Base-by-base conservation (phyloP, 306 rosid species). In the Acmispon strigosus region DNA sequence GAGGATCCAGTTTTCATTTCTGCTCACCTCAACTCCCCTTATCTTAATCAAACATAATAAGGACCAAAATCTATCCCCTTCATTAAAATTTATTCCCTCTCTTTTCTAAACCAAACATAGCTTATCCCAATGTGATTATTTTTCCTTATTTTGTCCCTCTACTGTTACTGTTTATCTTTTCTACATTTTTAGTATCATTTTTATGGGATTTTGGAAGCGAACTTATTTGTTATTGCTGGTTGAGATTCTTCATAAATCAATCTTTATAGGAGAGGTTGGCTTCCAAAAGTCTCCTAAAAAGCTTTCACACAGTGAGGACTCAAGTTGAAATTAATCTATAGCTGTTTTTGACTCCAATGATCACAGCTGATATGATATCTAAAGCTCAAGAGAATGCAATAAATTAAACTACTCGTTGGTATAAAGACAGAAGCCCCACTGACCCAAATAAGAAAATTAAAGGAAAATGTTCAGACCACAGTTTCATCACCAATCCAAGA, bases 331-430 rank as follows among this genome's bases (percentile, higher is more conserved):
- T 32, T 32, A 32, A 32, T 50, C 42, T 50, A 43, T 50, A 43
- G 42, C 73, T 72, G 75, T 73, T 76, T 49, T 76, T 49, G 49
- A 83, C 67, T 49, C 59, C 41, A 60, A 82, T 81, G 44, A 85
- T 81, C 73, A 80, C 83, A 64, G 72, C 3, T 73, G 47, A 43
- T 73, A 52, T 51, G 73, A 65, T 51, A 76, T 50, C 45, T 43
- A 61, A 72, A 75, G 32, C 39, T 53, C 37, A 72, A 13, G 20
- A 13, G 20, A 70, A 41, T 52, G 49, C 24, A 51, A 72, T 39
- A 29, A 61, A 43, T 27, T 37, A 15, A 18, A 72, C 42, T 62
- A 62, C 12, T 68, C n/a, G 49, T 20, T 51, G 72, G 34, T 36
- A 71, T 59, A 22, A 29, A 14, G 58, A 37, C 9, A 6, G 48